Base-by-base conservation (phyloP, 352 stramenopile species). In the Halophytophthora batemanensis region DNA sequence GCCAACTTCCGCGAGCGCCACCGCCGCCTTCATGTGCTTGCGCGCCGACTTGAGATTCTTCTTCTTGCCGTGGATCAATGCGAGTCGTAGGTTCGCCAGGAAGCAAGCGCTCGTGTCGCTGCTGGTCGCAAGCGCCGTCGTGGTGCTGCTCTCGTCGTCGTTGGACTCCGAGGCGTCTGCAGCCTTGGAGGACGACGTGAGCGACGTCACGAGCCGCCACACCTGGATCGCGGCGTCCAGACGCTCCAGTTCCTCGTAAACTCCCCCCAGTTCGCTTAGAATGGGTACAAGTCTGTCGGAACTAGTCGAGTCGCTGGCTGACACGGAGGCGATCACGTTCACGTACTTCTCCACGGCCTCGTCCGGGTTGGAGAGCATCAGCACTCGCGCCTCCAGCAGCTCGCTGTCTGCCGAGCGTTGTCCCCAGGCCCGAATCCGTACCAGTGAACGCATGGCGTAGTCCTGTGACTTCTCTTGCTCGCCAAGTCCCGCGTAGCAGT, bases 1-100 rank as follows among this genome's bases (percentile, higher is more conserved):
- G 39, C 4, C 25, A 8, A 57, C 45, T 46, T 67, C 41, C 1
- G 55, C 64, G 22, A 78, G 56, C 1, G 61, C 39, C 10, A 71
- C 14, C n/a, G 74, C 67, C 1, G 57, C 48, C 61, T 87, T 87
- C 43, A 74, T 73, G 42, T 89, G 76, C 49, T 86, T 87, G 35
- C 83, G 83, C 13, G 80, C 77, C 0, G 67, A 54, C 57, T 87
- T 90, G 23, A 64, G 17, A 40, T 90, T 86, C 49, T 79, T 68
- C 50, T 76, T 82, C 51, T 72, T 71, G 19, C 64, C 80, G 29
- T 90, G 71, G 22, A 86, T 61, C 48, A 91, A 25, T 10, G 77
- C 77, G 29, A 89, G 57, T 5, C 77, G 76, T 39, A 91, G 54
- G 50, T 86, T 89, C 10, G 74, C 64, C 13, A 86, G 52, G 56